These are phyloP conservation scores for Dipteronia sinensis DNA, from an alignment of 345 rosid genomes.

Conservation along the genomic window DNA sequence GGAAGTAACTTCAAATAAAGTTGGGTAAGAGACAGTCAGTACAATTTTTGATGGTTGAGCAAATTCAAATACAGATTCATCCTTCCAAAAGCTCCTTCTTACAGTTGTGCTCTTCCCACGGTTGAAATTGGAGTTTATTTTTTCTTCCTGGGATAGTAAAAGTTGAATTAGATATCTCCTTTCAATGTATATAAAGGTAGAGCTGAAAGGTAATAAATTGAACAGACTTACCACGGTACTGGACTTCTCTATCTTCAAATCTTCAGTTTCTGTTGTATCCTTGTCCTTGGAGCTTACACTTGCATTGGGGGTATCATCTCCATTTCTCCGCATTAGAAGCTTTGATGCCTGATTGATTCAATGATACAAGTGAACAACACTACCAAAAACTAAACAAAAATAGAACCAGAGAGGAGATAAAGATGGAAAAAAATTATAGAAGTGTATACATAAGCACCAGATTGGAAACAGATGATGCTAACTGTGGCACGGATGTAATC, in stretches of 20 bases:
- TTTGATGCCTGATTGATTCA: slow-evolving; percentile 59
- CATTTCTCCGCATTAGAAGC: slow-evolving; percentile 42
- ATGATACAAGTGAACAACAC: slow-evolving; percentile 21
- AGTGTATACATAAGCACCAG: slow-evolving; percentile 58
- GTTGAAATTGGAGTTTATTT: slow-evolving; percentile 16
- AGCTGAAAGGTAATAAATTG: slow-evolving; percentile 1
- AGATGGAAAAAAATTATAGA: slow-evolving; percentile 1
- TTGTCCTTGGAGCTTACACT: slow-evolving; percentile 30
- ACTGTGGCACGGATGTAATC: slow-evolving; percentile 48
- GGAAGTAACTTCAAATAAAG: slow-evolving; percentile 2
- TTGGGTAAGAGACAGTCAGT: slow-evolving; percentile 12
- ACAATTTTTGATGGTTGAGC: slow-evolving; percentile 35
- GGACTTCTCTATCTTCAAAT: slow-evolving; percentile 43
- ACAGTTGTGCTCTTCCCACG: slow-evolving; percentile 19
- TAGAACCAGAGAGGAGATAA: slow-evolving; percentile 1
- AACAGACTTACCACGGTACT: slow-evolving; percentile 50
- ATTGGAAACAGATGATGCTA: slow-evolving; percentile 72
- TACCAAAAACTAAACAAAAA: slow-evolving; percentile 6
- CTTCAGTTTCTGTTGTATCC: slow-evolving; percentile 37
- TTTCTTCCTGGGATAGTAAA: slow-evolving; percentile 25
- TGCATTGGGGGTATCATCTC: slow-evolving; percentile 35
- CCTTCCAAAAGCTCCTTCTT: slow-evolving; percentile 18
- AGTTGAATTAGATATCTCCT: neutral
- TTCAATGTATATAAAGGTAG: neutral
- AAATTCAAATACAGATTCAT: slow-evolving; percentile 23